Base-by-base conservation (phyloP, 208 protist species). In the Acanthamoeba royreba region DNA sequence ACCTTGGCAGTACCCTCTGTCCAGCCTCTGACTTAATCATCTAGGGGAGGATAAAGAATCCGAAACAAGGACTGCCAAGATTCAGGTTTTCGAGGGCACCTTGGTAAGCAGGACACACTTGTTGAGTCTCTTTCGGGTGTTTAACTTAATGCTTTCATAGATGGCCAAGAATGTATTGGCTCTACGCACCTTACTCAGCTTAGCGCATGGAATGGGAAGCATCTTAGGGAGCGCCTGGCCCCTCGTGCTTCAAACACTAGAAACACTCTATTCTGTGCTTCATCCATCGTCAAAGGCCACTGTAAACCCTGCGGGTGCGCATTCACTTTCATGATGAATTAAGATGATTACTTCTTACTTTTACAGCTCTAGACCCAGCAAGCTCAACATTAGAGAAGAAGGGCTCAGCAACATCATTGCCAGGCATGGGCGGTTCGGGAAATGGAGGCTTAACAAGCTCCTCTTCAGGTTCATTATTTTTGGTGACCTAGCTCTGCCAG, bases 151-250 rank as follows among this genome's bases (percentile, higher is more conserved):
- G 63, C 87, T 5, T 33, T 25, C 58, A 7, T 89, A 72, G 66
- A 4, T 63, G 55, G 66, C 9, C 53, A 96, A 95, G 77, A 95
- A 96, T 53, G 63, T 95, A 5, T 49, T 95, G 15, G 87, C 94
- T 15, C 42, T 95, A 5, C 94, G 93, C n/a, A 92, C 93, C 45
- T 42, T 96, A 31, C 63, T 96, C 8, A 96, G 94, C 53, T 89
- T 96, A 19, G 95, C 94, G 11, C 94, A 96, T 79, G 94, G 94
- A 35, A 95, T 96, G 95, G 95, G 95, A 4, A n/a, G n/a, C 17
- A 66, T 95, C 9, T 58, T 96, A 9, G 93, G 94, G 43, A 92
- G 91, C 38, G 49, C 94, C 11, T 96, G 95, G 95, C 69, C 88
- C 35, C 42, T 95, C 9, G 94, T 96, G 1, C 92, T 96, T 17